These are phyloP conservation scores for Oryza glaberrima DNA, from an alignment of 176 grass and related monocot species.

Conservation along the genomic window DNA sequence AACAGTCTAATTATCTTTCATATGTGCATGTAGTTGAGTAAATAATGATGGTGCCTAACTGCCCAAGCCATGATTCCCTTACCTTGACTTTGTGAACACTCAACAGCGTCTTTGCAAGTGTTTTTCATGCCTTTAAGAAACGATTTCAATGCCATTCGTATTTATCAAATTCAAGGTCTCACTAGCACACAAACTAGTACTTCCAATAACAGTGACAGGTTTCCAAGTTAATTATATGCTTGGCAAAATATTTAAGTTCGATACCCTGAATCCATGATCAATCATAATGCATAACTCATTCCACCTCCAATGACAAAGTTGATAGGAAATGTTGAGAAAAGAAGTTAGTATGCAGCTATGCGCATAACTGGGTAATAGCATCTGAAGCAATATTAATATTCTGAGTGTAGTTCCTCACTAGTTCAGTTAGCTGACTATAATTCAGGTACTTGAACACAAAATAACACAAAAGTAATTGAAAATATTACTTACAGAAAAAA, in stretches of 20 bases:
- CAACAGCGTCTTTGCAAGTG: constrained; percentile 2
- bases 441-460: not conserved
- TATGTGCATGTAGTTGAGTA: not conserved
- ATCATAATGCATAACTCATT: not conserved
- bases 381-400: not conserved
- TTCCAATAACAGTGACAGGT: not conserved
- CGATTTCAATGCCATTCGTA: not conserved
- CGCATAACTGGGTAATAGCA: not conserved
- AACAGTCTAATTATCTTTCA: not conserved
- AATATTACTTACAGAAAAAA: not conserved
- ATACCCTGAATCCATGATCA: not conserved
- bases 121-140: not conserved
- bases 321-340: not conserved
- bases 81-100: not conserved
- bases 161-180: not conserved
- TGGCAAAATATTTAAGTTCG: not conserved
- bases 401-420: not conserved
- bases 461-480: constrained; percentile 11
- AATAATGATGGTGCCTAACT: not conserved
- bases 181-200: not conserved
- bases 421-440: not conserved
- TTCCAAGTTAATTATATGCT: not conserved
- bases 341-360: not conserved
- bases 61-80: not conserved
- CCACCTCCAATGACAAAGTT: not conserved